Evolutionary conservation across 225 moss, liverwort and hornwort species (phyloP).

Genomic region (Polytrichum commune): DNA sequence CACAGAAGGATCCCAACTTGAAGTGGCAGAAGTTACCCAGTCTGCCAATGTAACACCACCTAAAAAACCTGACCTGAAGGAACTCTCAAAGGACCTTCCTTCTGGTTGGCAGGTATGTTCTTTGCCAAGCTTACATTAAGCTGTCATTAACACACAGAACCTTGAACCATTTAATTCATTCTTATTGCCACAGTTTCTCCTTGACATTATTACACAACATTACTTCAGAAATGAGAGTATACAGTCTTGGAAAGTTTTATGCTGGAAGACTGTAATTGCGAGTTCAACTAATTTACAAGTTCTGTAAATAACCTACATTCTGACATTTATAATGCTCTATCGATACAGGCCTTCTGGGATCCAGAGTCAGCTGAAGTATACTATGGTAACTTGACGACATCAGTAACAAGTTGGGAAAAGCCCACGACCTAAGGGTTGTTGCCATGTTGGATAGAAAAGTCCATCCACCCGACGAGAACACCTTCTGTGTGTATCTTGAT

Average conservation of each 20-base stretch:
- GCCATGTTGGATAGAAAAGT: no score
- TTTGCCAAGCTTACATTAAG: no score
- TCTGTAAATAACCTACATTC: neutral
- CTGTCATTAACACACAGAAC: no score
- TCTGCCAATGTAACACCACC: slow-evolving; percentile 27
- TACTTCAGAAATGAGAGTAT: slow-evolving; percentile 1
- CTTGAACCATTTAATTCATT: no score
- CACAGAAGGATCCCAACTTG: slow-evolving; percentile 27
- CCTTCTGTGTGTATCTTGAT: no score
- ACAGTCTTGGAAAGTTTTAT: neutral
- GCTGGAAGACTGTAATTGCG: no score
- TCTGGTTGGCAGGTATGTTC: slow-evolving; percentile 63
- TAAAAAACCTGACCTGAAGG: slow-evolving; percentile 52
- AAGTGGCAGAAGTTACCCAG: slow-evolving; percentile 18
- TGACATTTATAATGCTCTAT: neutral
- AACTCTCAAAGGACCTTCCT: slow-evolving; percentile 45
- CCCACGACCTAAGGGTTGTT: slow-evolving; percentile 16
- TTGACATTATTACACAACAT: no score
- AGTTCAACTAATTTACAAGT: neutral
- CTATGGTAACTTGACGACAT: slow-evolving; percentile 57
- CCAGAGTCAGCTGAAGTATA: slow-evolving; percentile 61
- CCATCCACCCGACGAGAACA: no score
- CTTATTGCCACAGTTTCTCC: no score
- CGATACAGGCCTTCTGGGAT: slow-evolving; percentile 62
- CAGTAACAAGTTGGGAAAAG: slow-evolving; percentile 66